Evolutionary conservation across 2,329 filamentous ascomycete genomes (phyloP).

Genomic region (Aspergillus ochraceoroseus): DNA sequence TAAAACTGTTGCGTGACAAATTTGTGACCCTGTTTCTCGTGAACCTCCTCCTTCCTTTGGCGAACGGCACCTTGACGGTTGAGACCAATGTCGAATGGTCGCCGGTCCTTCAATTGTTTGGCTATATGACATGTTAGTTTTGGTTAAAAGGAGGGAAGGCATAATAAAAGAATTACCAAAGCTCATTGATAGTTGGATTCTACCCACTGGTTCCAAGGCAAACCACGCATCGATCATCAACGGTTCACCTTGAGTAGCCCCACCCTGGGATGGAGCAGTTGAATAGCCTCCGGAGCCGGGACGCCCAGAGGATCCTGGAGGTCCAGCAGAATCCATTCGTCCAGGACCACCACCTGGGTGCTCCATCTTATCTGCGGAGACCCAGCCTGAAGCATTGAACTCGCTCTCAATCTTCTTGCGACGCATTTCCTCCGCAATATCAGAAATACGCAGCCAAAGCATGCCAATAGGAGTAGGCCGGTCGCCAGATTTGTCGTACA

Average conservation of each 20-base stretch:
- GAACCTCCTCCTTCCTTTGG: conserved; percentile 94
- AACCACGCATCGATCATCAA: conserved; percentile 85
- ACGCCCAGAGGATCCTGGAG: conserved; percentile 36
- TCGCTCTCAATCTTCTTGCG: conserved; percentile 96
- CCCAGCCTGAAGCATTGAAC: conserved; percentile 91
- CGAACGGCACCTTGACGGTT: conserved; percentile 93
- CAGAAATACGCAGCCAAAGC: conserved; percentile 93
- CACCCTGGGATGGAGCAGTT: conserved; percentile 29
- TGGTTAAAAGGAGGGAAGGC: background rate
- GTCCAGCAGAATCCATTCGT: conserved; percentile 53
- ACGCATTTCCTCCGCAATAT: conserved; percentile 95
- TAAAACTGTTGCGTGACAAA: conserved; percentile 98
- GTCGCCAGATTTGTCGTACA: conserved; percentile 92
- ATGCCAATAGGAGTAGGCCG: conserved; percentile 89
- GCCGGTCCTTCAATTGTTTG: conserved; percentile 80
- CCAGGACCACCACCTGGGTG: conserved; percentile 49
- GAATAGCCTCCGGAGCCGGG: conserved; percentile 24
- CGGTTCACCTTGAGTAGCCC: conserved; percentile 29
- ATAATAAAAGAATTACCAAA: conserved; percentile 59
- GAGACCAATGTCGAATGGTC: conserved; percentile 80
- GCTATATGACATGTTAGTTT: too few species aligned
- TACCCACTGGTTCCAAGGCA: conserved; percentile 86
- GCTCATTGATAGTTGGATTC: conserved; percentile 84
- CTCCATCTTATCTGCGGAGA: conserved; percentile 92
- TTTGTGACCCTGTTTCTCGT: conserved; percentile 99